Conservation (phyloP, 257 asterid genomes). For the Solanum corneliomulleri region DNA sequence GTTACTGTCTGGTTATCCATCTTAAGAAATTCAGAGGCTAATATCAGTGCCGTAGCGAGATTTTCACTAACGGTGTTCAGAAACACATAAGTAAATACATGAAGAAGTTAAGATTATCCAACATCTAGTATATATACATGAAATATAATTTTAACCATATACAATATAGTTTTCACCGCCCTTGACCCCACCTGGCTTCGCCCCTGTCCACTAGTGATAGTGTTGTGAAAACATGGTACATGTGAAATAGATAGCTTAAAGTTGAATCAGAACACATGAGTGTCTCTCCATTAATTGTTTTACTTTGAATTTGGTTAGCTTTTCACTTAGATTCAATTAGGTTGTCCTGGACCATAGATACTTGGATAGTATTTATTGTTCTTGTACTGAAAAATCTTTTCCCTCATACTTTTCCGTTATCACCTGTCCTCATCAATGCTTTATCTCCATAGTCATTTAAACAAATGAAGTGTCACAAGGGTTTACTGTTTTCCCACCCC, state of each 20-base stretch:
- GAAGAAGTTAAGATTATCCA: neutral
- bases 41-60: neutral
- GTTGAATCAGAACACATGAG: neutral
- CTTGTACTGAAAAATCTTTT: neutral
- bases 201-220: neutral
- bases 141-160: too few species aligned
- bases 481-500: neutral
- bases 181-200: neutral
- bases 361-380: neutral
- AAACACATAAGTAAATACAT: too few species aligned
- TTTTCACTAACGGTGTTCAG: neutral
- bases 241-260: neutral
- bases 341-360: neutral
- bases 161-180: neutral
- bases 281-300: neutral
- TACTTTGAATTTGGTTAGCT: neutral
- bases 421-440: neutral
- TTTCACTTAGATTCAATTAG: neutral
- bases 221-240: neutral
- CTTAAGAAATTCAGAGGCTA: neutral
- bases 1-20: neutral
- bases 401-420: neutral
- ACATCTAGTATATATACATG: too few species aligned
- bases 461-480: neutral
- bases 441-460: neutral